Evolutionary conservation across 352 stramenopile genomes (phyloP).

Genomic region (Albugo laibachii): DNA sequence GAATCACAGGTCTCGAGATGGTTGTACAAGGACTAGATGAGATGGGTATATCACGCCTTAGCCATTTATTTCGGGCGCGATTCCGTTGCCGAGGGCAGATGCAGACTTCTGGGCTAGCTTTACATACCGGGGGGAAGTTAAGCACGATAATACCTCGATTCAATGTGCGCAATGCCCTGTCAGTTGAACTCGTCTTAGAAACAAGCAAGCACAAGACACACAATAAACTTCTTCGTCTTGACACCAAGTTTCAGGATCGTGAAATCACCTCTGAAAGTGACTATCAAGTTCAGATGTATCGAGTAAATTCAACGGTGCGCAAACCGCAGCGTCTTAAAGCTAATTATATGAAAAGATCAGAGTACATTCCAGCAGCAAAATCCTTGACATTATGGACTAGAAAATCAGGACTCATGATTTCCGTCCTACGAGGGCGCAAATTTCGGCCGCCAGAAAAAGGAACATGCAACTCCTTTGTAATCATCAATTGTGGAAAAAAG

Average conservation of each 20-base stretch:
- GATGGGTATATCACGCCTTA: slow-evolving; percentile 18
- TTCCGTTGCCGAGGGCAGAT: slow-evolving; percentile 55
- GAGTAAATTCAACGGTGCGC: no score
- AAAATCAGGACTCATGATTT: slow-evolving; percentile 20
- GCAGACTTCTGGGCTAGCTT: slow-evolving; percentile 30
- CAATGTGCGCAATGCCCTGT: slow-evolving; percentile 22
- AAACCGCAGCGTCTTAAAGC: no score
- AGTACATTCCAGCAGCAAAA: no score
- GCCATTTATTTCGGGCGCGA: slow-evolving; percentile 22
- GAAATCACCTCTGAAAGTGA: no score
- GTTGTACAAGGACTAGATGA: slow-evolving; percentile 46
- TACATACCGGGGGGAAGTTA: slow-evolving; percentile 25
- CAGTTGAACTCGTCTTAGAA: slow-evolving; percentile 11
- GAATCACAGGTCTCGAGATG: slow-evolving; percentile 24
- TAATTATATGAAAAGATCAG: no score
- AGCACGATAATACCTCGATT: slow-evolving; percentile 35
- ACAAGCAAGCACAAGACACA: no score
- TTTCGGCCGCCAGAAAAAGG: slow-evolving; percentile 39
- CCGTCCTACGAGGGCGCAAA: slow-evolving; percentile 24
- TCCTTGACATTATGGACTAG: slow-evolving; percentile 34
- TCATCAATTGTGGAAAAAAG: slow-evolving; percentile 16
- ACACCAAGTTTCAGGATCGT: no score
- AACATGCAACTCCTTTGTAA: slow-evolving; percentile 48
- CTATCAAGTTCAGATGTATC: no score
- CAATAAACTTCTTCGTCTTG: no score